Evolutionary conservation across 306 rosid genomes (phyloP), one percentile per base, ranked within the genome.

Genomic region (Cicer yamashitae): DNA sequence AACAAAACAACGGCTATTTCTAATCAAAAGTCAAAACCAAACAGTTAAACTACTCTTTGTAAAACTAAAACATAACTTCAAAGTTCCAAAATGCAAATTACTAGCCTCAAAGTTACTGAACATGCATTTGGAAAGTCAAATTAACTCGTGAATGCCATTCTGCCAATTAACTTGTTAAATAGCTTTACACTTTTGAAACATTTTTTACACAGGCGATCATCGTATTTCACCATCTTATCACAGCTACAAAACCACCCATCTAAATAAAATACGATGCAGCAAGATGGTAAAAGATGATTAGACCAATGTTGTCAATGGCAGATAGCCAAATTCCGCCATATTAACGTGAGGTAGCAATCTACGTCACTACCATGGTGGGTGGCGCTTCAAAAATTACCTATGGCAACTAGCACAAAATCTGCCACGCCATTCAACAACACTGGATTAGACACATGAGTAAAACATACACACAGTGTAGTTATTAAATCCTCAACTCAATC

Each of bases 1-100:
- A 74, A 58, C 46, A 25, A 25, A 7, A 60, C 64, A 50, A 61
- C 52, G 48, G 20, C 43, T 20, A 60, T 50, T 44, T 74, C 47
- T 2, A 25, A 25, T 25, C 34, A 25, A 25, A 67, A 56, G 30
- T 2, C 30, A 76, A 59, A 67, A 1, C 59, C 10, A 8, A 59
- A 71, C 20, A 8, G 5, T 0, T 22, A 54, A 54, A 18, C 13
- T 25, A 30, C 0, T 30, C 34, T 30, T 30, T 30, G 5, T 30
- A 3, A 30, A 30, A 30, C 34, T 25, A 25, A 25, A 25, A 25
- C 34, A 47, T 47, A 47, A 47, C 14, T 11, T 12, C 4, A 3
- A 25, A 57, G 4, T 20, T 54, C 6, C 34, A 0, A 17, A 18
- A 54, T 54, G 12, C 34, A 30, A 39, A 25, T 12, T 8, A 57